Conservation (phyloP, 1,139 yeast species). For the Debaryomyces fabryi region DNA sequence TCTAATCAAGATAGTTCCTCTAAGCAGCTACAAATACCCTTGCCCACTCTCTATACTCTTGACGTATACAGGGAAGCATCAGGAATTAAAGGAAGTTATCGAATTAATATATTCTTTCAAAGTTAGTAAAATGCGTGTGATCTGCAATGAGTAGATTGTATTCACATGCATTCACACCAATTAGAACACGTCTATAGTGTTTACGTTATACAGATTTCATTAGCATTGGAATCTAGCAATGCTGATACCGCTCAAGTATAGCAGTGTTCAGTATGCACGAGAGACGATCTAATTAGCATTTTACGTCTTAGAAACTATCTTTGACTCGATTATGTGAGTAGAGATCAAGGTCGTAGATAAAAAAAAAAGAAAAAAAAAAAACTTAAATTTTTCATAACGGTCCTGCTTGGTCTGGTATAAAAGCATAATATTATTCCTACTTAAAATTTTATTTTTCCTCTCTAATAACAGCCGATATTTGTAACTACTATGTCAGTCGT, state of each 20-base stretch:
- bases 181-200: not conserved
- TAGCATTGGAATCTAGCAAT: not conserved
- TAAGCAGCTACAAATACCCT: not conserved
- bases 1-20: not conserved
- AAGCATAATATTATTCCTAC: not conserved
- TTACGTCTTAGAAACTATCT: not conserved
- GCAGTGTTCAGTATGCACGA: not conserved
- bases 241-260: not conserved
- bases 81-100: not conserved
- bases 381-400: not conserved
- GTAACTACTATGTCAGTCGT: conserved; percentile 20
- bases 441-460: not conserved
- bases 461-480: not conserved
- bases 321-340: not conserved
- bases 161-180: not conserved
- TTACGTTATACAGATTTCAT: not conserved
- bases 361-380: not conserved
- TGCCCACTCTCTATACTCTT: not conserved
- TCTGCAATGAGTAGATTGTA: not conserved
- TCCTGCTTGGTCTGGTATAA: not conserved
- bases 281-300: not conserved
- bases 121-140: not conserved
- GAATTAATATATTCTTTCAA: not conserved
- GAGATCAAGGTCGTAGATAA: not conserved
- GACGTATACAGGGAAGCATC: not conserved